Evolutionary conservation across 192 early-diverging fungal genomes (phyloP).

Genomic region (Geosiphon pyriformis): DNA sequence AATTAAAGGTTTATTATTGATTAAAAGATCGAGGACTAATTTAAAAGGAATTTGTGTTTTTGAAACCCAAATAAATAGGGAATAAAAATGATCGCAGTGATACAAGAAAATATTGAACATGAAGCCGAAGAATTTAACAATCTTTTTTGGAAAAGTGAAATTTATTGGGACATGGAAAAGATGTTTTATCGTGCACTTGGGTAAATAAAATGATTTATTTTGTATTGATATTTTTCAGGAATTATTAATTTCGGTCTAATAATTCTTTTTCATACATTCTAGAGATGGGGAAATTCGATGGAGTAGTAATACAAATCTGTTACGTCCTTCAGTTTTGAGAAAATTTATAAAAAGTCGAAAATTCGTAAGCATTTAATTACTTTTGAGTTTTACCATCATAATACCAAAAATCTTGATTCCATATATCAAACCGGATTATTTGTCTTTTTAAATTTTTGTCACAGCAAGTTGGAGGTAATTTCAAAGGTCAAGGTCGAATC

Average conservation of each 20-base stretch:
- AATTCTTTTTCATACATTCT: constrained; percentile 2
- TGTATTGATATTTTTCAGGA: neutral
- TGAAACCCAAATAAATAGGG: constrained; percentile 20
- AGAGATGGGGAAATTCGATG: constrained; percentile 31
- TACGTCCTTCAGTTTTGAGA: constrained; percentile 32
- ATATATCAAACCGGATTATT: too few species aligned
- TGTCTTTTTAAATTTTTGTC: constrained; percentile 28
- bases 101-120: constrained; percentile 38
- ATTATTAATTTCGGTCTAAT: neutral
- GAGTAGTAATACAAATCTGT: constrained; percentile 28
- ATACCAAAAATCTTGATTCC: neutral
- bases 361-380: constrained; percentile 6
- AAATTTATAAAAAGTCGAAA: constrained; percentile 14
- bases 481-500: constrained; percentile 42
- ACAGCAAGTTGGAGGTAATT: constrained; percentile 37
- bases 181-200: constrained; percentile 39
- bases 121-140: constrained; percentile 38
- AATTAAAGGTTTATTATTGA: too few species aligned
- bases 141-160: constrained; percentile 38
- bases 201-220: constrained; percentile 20
- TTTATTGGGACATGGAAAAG: constrained; percentile 38
- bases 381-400: neutral
- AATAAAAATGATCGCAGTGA: constrained; percentile 42
- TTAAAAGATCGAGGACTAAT: too few species aligned
- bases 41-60: too few species aligned